Conservation (phyloP, 2,329 filamentous ascomycete genomes). For the Fusarium dlaminii region DNA sequence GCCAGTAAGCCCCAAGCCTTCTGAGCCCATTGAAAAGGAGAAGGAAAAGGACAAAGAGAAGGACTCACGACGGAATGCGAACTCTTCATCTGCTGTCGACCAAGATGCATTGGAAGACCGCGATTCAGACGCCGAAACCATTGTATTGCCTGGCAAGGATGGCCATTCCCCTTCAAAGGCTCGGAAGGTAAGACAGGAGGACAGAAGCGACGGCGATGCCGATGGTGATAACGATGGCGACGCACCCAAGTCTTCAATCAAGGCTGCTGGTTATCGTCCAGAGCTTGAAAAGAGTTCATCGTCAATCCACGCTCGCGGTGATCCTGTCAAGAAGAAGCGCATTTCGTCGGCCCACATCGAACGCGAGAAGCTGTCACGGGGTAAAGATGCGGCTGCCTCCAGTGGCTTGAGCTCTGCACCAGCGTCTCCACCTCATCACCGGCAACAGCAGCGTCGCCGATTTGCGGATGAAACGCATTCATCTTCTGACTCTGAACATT, state of each 20-base stretch:
- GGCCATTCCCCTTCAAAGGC: conserved; percentile 71
- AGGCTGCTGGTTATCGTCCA: conserved; percentile 43
- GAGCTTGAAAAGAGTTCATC: conserved; percentile 49
- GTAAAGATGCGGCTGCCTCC: conserved; percentile 58
- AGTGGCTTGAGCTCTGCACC: conserved; percentile 69
- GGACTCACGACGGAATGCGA: conserved; percentile 47
- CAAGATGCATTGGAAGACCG: conserved; percentile 60
- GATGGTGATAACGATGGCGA: conserved; percentile 45
- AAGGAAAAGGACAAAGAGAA: conserved; percentile 36
- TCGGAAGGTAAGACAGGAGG: conserved; percentile 72
- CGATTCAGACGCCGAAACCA: conserved; percentile 77
- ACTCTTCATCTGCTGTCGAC: conserved; percentile 40
- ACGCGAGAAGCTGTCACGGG: conserved; percentile 52
- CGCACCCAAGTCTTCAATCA: conserved; percentile 47
- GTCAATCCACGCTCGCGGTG: conserved; percentile 47
- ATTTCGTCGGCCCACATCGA: conserved; percentile 47
- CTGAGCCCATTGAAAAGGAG: conserved; percentile 27
- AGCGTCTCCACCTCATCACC: conserved; percentile 59
- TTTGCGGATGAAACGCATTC: conserved; percentile 52
- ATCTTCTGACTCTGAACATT: conserved; percentile 65
- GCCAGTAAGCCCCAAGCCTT: conserved; percentile 40
- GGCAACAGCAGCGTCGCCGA: conserved; percentile 46
- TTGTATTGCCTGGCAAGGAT: conserved; percentile 73
- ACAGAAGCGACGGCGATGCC: conserved; percentile 66
- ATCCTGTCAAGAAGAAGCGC: conserved; percentile 61